Evolutionary conservation across 768 basidiomycete species (phyloP), one percentile per base, ranked within the genome.

Genomic region (Kwoniella pini): DNA sequence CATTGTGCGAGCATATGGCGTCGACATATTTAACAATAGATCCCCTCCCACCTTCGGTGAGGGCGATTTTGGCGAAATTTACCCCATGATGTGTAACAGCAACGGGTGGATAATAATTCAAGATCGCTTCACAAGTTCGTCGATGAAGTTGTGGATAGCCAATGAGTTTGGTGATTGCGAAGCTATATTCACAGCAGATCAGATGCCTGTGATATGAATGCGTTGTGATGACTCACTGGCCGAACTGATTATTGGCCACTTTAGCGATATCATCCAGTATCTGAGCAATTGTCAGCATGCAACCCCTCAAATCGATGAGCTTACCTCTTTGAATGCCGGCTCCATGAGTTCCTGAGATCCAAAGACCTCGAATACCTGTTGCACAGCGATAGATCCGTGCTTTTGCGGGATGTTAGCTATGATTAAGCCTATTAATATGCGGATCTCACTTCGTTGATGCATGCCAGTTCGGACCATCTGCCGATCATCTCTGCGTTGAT

Each of bases 341-440:
- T 74, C 60, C 69, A 71, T 77, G 21, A 70, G 48, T 3, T 63
- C 67, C 15, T 56, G 60, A 13, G 68, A 67, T 10, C 71, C 71
- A 62, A 68, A 77, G 2, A 71, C 68, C 24, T 77, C 75, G 40
- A 75, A 75, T 6, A 77, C 71, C 44, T 77, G 75, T 49, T 77
- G 75, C 33, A 74, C 73, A 1, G 73, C 70, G 45, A 77, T 77
- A 3, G 68, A 68, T 30, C 68, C 68, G 44, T 75, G 68, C 70
- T 71, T 33, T 1, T 0, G 31, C 6, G 15, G 21, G 30, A 21
- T 45, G 2, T 26, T 36, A 22, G n/a, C 36, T 31, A 22, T 26
- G 21, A 2, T 24, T 9, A 39, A 19, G 17, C 3, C n/a, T 24
- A 15, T 10, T 15, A 39, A 3, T 2, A 7, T 22, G 54, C n/a